Evolutionary conservation across 495 filamentous ascomycete species (phyloP).

Genomic region (Tuber borchii): DNA sequence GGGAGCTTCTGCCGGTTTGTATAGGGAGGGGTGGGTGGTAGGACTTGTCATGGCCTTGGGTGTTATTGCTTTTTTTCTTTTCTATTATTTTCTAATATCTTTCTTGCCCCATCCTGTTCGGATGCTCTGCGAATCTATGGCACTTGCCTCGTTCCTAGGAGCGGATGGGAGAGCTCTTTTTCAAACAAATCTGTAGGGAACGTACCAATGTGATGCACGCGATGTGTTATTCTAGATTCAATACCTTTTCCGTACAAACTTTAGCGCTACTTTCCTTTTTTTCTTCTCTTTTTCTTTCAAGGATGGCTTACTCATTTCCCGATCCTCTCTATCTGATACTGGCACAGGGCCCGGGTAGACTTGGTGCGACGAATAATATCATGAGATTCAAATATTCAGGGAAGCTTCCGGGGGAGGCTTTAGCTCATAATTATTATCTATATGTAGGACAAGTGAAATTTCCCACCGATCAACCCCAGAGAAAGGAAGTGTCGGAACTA

Average conservation of each 20-base stretch:
- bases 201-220: neutral
- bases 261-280: neutral
- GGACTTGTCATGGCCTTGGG: slow-evolving; percentile 6
- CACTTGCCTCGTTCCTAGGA: neutral
- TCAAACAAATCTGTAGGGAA: neutral
- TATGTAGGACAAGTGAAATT: slow-evolving; percentile 39
- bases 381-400: neutral
- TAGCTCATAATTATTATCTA: neutral
- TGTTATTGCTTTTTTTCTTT: slow-evolving; percentile 11
- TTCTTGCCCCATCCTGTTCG: neutral
- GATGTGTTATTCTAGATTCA: neutral
- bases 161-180: neutral
- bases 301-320: neutral
- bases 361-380: neutral
- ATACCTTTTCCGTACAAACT: neutral
- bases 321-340: neutral
- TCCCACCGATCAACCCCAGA: slow-evolving; percentile 35
- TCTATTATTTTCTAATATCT: slow-evolving; percentile 11
- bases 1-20: neutral
- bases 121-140: neutral
- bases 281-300: neutral
- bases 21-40: slow-evolving; percentile 7
- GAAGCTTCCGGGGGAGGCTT: neutral
- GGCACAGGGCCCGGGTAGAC: neutral
- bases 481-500: slow-evolving; percentile 37